Conservation (phyloP, 352 stramenopile species). For the Phytophthora kernoviae region DNA sequence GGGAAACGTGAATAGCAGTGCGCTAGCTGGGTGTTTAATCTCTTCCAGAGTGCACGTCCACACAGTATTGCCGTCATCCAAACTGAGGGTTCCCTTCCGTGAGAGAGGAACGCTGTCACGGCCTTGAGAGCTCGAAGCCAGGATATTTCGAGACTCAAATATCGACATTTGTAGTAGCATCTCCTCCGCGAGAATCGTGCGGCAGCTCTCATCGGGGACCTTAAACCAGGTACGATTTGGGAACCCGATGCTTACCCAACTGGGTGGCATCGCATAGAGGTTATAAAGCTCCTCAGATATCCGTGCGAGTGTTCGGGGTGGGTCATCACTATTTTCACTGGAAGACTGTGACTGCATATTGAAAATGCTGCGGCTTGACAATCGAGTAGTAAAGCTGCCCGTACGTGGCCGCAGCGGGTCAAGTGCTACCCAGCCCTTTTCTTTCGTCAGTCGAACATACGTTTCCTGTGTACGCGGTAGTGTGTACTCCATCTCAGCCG, state of each 20-base stretch:
- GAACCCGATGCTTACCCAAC: constrained; percentile 79
- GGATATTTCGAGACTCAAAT: constrained; percentile 70
- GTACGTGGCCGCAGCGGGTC: constrained; percentile 38
- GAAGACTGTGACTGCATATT: constrained; percentile 13
- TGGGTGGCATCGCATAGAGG: constrained; percentile 74
- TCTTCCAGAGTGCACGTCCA: constrained; percentile 80
- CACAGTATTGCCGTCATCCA: constrained; percentile 52
- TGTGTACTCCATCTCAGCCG: constrained; percentile 84
- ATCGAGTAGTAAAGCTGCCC: constrained; percentile 22
- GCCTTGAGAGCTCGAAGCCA: constrained; percentile 75
- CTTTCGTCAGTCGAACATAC: constrained; percentile 75
- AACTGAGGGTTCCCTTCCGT: constrained; percentile 48
- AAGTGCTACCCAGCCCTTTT: constrained; percentile 79
- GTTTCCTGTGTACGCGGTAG: constrained; percentile 72
- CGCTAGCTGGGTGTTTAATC: constrained; percentile 82
- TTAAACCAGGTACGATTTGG: constrained; percentile 87
- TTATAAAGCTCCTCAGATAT: constrained; percentile 83
- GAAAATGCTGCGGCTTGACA: constrained; percentile 30
- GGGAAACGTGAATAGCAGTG: constrained; percentile 82
- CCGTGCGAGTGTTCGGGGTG: constrained; percentile 50
- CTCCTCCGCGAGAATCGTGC: constrained; percentile 72
- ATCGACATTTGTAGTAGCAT: constrained; percentile 76
- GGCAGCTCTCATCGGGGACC: constrained; percentile 70
- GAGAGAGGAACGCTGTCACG: constrained; percentile 71
- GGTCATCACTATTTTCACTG: constrained; percentile 20